Evolutionary conservation across 768 basidiomycete species (phyloP).

Genomic region (Tylopilus sp.): DNA sequence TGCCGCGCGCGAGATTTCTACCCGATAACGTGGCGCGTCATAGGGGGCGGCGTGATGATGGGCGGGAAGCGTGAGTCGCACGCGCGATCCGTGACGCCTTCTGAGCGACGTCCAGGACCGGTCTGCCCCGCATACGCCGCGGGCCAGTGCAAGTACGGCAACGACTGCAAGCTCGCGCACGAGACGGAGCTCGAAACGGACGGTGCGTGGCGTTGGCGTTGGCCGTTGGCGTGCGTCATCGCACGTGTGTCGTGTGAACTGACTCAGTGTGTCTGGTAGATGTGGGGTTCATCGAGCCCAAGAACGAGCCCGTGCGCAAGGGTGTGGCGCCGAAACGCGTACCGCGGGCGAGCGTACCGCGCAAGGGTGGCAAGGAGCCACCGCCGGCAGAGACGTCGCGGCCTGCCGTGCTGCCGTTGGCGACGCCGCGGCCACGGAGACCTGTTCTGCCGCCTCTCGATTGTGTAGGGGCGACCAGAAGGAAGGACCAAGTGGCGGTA

Average conservation of each 20-base stretch:
- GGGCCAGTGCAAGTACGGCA: constrained; percentile 26
- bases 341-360: constrained; percentile 4
- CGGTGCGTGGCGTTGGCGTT: constrained; percentile 15
- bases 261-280: too few species aligned
- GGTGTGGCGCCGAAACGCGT: constrained; percentile 4
- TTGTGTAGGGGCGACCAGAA: background rate
- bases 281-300: constrained; percentile 18
- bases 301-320: background rate
- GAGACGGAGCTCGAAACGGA: constrained; percentile 23
- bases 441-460: background rate
- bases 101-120: constrained; percentile 18
- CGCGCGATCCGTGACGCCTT: background rate
- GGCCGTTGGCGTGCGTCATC: too few species aligned
- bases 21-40: constrained; percentile 72
- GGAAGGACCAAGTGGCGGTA: background rate
- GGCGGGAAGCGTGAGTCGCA: constrained; percentile 35
- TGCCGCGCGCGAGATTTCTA: constrained; percentile 48
- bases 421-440: background rate
- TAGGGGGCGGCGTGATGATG: constrained; percentile 75
- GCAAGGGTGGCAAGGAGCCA: constrained; percentile 6
- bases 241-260: too few species aligned
- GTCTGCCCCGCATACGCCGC: constrained; percentile 22
- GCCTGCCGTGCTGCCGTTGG: background rate
- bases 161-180: constrained; percentile 30
- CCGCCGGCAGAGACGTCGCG: background rate